These are phyloP conservation scores for Chalaropsis thielavioides DNA, from an alignment of 2,329 filamentous ascomycete species.

Conservation along the genomic window DNA sequence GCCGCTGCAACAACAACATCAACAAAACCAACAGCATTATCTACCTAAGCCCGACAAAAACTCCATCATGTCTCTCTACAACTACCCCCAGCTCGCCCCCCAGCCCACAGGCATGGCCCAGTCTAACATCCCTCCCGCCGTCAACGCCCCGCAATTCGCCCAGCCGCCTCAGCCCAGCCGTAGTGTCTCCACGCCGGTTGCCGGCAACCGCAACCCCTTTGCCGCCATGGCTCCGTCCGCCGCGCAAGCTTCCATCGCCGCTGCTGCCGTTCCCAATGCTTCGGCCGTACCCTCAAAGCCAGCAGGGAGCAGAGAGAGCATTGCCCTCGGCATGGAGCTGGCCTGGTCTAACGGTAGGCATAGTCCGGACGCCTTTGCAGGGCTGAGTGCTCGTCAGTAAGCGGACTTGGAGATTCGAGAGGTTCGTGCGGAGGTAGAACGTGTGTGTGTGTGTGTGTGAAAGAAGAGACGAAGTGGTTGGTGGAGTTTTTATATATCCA, in stretches of 20 bases:
- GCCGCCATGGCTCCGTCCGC: slow-evolving; percentile 24
- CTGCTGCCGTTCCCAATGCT: slow-evolving; percentile 24
- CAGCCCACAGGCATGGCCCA: slow-evolving; percentile 16
- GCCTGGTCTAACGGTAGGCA: slow-evolving; percentile 56
- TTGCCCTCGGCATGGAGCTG: slow-evolving; percentile 49
- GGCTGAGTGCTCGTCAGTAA: slow-evolving; percentile 47
- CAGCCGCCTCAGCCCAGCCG: slow-evolving; percentile 21
- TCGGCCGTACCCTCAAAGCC: slow-evolving; percentile 23
- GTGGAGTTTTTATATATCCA: background rate
- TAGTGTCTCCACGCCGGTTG: slow-evolving; percentile 25
- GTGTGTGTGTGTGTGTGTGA: background rate
- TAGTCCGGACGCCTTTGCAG: slow-evolving; percentile 68
- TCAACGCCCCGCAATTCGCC: slow-evolving; percentile 21
- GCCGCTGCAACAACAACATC: slow-evolving; percentile 20
- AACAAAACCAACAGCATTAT: slow-evolving; percentile 25
- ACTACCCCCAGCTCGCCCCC: slow-evolving; percentile 31
- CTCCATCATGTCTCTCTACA: slow-evolving; percentile 63
- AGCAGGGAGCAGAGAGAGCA: slow-evolving; percentile 51
- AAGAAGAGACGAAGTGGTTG: background rate
- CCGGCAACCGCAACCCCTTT: slow-evolving; percentile 45
- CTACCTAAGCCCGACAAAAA: slow-evolving; percentile 47
- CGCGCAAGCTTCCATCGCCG: slow-evolving; percentile 18
- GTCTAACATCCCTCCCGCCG: background rate
- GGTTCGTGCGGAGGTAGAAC: too few species aligned
- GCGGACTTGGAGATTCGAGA: background rate